Conservation (phyloP, 176 grass and related monocot genomes). For the Coix lacrymajobi region DNA sequence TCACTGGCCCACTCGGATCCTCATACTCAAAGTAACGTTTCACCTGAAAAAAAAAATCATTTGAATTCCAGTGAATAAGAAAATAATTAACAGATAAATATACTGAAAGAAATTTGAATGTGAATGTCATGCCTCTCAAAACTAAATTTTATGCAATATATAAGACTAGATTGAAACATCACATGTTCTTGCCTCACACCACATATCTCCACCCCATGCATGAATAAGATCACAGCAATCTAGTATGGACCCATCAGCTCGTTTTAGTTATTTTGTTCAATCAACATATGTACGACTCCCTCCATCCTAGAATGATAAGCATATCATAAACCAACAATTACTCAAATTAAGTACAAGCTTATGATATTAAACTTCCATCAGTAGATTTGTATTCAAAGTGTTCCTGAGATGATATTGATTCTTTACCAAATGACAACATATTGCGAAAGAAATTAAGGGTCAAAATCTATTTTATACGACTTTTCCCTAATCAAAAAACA, state of each 20-base stretch:
- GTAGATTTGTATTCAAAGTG: background rate
- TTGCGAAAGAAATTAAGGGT: too few relatives aligned
- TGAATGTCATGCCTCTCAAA: slow-evolving; percentile 7
- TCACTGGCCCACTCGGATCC: slow-evolving; percentile 69
- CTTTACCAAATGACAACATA: background rate
- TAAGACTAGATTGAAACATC: background rate
- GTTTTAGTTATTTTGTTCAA: background rate
- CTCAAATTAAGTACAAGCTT: background rate
- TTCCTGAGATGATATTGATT: background rate
- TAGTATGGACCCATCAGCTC: background rate
- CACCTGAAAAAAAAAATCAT: slow-evolving; percentile 54
- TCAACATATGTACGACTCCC: background rate
- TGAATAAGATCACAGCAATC: background rate
- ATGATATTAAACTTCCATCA: background rate
- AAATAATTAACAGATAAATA: slow-evolving; percentile 2
- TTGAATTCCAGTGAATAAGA: slow-evolving; percentile 12
- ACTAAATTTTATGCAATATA: background rate
- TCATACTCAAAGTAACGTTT: slow-evolving; percentile 88
- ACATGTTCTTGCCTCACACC: background rate
- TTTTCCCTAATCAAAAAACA: too few relatives aligned
- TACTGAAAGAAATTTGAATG: background rate
- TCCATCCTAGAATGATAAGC: background rate
- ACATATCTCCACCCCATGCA: background rate
- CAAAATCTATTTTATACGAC: too few relatives aligned
- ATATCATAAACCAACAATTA: background rate